Evolutionary conservation across 805 yeast species (phyloP).

Genomic region (Nakazawaea molendinolei): DNA sequence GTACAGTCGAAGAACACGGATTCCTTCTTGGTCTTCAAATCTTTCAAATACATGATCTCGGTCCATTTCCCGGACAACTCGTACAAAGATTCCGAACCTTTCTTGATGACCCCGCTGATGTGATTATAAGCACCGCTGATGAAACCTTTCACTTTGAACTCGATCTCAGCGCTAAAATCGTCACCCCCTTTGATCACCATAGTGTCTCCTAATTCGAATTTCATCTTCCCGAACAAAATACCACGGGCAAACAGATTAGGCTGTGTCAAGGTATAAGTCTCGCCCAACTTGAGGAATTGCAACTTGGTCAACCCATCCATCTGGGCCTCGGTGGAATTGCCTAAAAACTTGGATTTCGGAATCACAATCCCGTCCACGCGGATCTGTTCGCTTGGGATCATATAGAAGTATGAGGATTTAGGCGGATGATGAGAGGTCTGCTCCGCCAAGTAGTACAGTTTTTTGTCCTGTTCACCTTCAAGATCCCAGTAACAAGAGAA

Average conservation of each 20-base stretch:
- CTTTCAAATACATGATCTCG: slow-evolving; percentile 67
- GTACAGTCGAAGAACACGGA: slow-evolving; percentile 53
- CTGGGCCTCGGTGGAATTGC: slow-evolving; percentile 94
- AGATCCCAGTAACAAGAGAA: slow-evolving; percentile 92
- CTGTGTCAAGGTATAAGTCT: slow-evolving; percentile 74
- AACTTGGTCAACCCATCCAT: slow-evolving; percentile 88
- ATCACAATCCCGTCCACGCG: slow-evolving; percentile 84
- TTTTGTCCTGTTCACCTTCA: slow-evolving; percentile 31
- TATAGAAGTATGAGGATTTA: slow-evolving; percentile 85
- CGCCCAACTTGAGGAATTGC: slow-evolving; percentile 51
- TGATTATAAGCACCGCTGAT: slow-evolving; percentile 89
- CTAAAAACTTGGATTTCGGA: slow-evolving; percentile 84
- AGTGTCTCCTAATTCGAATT: slow-evolving; percentile 89
- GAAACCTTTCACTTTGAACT: slow-evolving; percentile 92
- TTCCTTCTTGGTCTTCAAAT: slow-evolving; percentile 39
- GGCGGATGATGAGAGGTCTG: slow-evolving; percentile 99
- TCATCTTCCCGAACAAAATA: slow-evolving; percentile 82
- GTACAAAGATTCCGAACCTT: slow-evolving; percentile 48
- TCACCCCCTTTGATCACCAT: slow-evolving; percentile 64
- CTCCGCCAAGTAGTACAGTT: slow-evolving; percentile 83
- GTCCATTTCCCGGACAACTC: slow-evolving; percentile 92
- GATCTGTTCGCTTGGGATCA: slow-evolving; percentile 73
- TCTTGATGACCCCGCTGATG: slow-evolving; percentile 66
- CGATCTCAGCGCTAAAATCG: slow-evolving; percentile 70
- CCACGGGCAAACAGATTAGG: slow-evolving; percentile 96